A percentile compares a stretch with the other conserved stretches of the same genome.
Conservation (phyloP, 352 stramenopile genomes). For the Pythium aquatile region DNA sequence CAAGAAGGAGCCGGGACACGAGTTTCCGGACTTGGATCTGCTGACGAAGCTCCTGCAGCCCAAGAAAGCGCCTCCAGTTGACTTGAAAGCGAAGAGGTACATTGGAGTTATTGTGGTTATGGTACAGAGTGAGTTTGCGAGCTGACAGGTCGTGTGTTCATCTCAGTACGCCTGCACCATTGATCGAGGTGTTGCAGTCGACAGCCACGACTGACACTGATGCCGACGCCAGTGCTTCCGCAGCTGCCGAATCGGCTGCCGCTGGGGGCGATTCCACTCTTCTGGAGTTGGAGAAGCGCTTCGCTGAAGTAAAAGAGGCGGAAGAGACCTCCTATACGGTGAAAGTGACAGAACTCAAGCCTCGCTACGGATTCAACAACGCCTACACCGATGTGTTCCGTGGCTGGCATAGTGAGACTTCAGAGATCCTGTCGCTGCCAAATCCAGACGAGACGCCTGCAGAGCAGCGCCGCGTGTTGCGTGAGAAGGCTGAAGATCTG, state of each 20-base stretch:
- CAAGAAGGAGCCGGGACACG: constrained; percentile 84
- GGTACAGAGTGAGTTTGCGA: neutral
- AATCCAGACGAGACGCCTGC: constrained; percentile 83
- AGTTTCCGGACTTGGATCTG: constrained; percentile 93
- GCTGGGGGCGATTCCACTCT: constrained; percentile 31
- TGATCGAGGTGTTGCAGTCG: constrained; percentile 85
- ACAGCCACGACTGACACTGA: constrained; percentile 18
- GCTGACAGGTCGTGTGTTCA: neutral
- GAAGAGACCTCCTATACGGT: constrained; percentile 31
- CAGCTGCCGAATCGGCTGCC: neutral
- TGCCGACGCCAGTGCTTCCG: constrained; percentile 4
- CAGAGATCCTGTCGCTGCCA: constrained; percentile 92
- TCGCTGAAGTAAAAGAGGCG: constrained; percentile 21
- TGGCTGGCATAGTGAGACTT: constrained; percentile 90
- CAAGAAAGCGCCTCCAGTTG: constrained; percentile 43
- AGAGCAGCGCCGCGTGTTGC: constrained; percentile 65
- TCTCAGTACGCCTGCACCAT: constrained; percentile 39
- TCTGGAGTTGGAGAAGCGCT: constrained; percentile 47
- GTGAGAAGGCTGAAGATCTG: constrained; percentile 84
- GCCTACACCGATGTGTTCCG: constrained; percentile 92
- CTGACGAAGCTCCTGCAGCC: constrained; percentile 89
- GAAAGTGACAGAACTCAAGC: constrained; percentile 44
- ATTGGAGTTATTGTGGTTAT: neutral
- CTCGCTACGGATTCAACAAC: constrained; percentile 94
- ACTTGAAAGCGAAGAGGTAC: constrained; percentile 32